Percentiles rank a stretch among this genome's conserved stretches.
Conservation (phyloP, 2,329 filamentous ascomycete species). For the Xylariaceae sp. region DNA sequence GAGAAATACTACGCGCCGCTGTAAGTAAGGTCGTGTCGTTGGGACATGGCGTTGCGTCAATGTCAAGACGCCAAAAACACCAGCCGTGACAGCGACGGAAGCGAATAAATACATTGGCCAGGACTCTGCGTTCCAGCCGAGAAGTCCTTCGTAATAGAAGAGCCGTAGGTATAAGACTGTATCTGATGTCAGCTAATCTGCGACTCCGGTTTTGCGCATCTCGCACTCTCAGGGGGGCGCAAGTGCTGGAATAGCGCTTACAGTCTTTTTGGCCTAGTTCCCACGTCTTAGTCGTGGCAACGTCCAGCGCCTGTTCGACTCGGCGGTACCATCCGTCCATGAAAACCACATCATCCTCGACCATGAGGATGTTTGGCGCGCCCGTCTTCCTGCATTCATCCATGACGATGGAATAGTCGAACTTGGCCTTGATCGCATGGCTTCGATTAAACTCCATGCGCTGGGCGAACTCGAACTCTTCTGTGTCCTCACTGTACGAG, state of each 20-base stretch:
- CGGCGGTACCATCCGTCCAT: constrained; percentile 29
- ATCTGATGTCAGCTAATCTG: neutral
- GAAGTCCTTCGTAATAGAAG: constrained; percentile 28
- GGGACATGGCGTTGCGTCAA: constrained; percentile 12
- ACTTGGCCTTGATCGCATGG: constrained; percentile 20
- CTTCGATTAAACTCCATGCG: constrained; percentile 7
- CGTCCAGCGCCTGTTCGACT: constrained; percentile 16
- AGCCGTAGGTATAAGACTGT: constrained; percentile 28
- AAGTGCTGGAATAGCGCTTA: constrained; percentile 4
- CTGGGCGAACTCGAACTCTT: neutral
- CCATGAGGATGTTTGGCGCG: constrained; percentile 23
- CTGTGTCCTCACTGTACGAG: constrained; percentile 20
- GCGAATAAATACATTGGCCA: constrained; percentile 24
- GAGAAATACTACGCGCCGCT: constrained; percentile 15
- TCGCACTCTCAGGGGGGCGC: neutral
- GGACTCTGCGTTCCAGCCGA: constrained; percentile 29
- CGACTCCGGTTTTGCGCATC: neutral
- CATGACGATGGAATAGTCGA: constrained; percentile 26
- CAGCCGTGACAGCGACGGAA: constrained; percentile 7
- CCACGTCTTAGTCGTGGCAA: constrained; percentile 18
- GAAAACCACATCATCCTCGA: constrained; percentile 29
- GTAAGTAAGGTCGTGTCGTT: constrained; percentile 15
- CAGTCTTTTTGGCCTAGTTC: constrained; percentile 19
- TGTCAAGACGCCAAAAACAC: neutral
- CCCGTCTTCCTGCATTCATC: constrained; percentile 23